phyloP scores from a whole-genome alignment of 2,329 filamentous ascomycete genomes.

The Nannizziopsis barbatae region DNA sequence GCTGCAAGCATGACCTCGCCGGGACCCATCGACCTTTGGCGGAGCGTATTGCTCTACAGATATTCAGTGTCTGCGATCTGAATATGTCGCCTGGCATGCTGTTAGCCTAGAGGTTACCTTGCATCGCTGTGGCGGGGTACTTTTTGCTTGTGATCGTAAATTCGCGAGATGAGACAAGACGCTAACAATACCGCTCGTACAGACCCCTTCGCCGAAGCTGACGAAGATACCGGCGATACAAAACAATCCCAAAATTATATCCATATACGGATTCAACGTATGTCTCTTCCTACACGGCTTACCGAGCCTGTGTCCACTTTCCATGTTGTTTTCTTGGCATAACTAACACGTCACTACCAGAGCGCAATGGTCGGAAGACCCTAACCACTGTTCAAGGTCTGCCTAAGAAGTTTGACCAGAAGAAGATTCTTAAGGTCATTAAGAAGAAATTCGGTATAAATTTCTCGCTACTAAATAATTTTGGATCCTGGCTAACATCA shows the following conservation, averaged over 20 bases:
- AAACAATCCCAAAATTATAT: constrained; percentile 97
- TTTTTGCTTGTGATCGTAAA: constrained; percentile 19
- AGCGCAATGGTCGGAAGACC: constrained; percentile 99
- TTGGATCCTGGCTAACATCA: background rate
- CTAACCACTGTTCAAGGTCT: constrained; percentile 98
- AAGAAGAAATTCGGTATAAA: constrained; percentile 93
- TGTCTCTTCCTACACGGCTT: constrained; percentile 31
- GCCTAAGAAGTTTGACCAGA: constrained; percentile 97
- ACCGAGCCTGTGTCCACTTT: constrained; percentile 2
- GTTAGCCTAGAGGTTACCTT: background rate
- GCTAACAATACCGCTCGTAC: constrained; percentile 21
- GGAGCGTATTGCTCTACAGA: background rate
- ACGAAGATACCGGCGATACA: constrained; percentile 94
- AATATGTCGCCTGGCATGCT: background rate
- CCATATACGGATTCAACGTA: constrained; percentile 99
- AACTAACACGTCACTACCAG: constrained; percentile 41
- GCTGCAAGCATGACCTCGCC: no score
- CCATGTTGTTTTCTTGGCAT: constrained; percentile 8
- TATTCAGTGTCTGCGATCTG: no score
- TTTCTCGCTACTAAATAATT: background rate
- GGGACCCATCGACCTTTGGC: no score
- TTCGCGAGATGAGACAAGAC: constrained; percentile 20
- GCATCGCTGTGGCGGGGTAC: constrained; percentile 27
- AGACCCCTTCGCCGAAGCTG: constrained; percentile 99
- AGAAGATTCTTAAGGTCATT: constrained; percentile 99